phyloP scores from a whole-genome alignment of 2,329 filamentous ascomycete genomes.

The Plenodomus tracheiphilus region DNA sequence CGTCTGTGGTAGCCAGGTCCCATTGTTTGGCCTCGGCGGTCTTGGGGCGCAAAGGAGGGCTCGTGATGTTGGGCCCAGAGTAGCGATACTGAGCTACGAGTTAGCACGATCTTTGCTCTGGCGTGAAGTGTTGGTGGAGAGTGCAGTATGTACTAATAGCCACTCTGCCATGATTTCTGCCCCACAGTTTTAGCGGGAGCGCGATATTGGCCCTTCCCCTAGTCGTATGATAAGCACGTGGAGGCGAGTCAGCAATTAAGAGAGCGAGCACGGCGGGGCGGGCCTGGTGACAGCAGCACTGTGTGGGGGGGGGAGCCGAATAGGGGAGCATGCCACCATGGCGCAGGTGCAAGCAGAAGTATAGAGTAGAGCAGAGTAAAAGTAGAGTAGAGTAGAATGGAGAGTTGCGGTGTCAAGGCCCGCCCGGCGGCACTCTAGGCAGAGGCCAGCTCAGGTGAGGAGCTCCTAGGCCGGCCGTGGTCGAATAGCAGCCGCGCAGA shows the following conservation, averaged over 20 bases:
- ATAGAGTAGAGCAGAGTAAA: no score
- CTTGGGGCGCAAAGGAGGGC: constrained; percentile 32
- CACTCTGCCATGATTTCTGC: constrained; percentile 42
- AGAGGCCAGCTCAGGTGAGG: constrained; percentile 28
- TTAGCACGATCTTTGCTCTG: constrained; percentile 9
- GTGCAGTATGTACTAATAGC: constrained; percentile 32
- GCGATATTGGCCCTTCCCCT: constrained; percentile 39
- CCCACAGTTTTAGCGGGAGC: constrained; percentile 44
- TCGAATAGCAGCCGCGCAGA: constrained; percentile 24
- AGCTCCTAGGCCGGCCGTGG: constrained; percentile 12
- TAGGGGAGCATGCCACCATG: constrained; percentile 11
- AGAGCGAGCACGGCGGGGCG: constrained; percentile 17
- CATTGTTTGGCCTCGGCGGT: constrained; percentile 43
- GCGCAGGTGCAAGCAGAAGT: constrained; percentile 4
- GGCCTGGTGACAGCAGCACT: constrained; percentile 6
- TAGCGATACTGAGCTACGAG: constrained; percentile 38
- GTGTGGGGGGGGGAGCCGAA: constrained; percentile 5
- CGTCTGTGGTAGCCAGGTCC: constrained; percentile 40
- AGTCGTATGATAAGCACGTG: constrained; percentile 41
- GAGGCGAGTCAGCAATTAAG: constrained; percentile 22
- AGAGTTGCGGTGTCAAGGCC: constrained; percentile 1
- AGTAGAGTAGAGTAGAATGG: not conserved
- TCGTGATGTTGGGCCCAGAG: constrained; percentile 28
- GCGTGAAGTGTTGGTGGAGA: not conserved
- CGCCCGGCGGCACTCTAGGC: constrained; percentile 7